Evolutionary conservation across 2,329 filamentous ascomycete genomes (phyloP).

Genomic region (Daldinia sp.): DNA sequence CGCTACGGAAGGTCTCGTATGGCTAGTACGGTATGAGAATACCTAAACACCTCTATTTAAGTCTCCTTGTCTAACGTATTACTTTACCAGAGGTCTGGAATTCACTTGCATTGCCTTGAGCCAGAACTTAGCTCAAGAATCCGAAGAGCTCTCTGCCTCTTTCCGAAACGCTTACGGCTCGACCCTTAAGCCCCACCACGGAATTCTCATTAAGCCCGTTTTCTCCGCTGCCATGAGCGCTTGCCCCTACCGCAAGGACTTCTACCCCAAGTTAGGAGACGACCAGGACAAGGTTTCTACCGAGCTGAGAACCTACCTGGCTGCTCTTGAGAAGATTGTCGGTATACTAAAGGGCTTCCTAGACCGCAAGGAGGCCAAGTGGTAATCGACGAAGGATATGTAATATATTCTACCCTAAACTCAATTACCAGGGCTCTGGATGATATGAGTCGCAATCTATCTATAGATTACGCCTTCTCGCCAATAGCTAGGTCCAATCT

Average conservation of each 20-base stretch:
- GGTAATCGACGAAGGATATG: slow-evolving; percentile 49
- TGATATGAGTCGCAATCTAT: background rate
- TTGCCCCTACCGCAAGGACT: slow-evolving; percentile 91
- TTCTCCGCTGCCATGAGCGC: slow-evolving; percentile 94
- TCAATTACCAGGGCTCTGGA: background rate
- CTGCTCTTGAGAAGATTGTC: slow-evolving; percentile 79
- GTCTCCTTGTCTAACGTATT: slow-evolving; percentile 8
- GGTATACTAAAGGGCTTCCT: slow-evolving; percentile 73
- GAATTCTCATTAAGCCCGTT: slow-evolving; percentile 86
- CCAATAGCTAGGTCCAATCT: background rate
- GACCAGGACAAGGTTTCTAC: slow-evolving; percentile 68
- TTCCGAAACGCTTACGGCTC: slow-evolving; percentile 86
- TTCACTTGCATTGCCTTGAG: slow-evolving; percentile 89
- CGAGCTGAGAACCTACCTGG: slow-evolving; percentile 76
- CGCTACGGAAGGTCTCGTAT: slow-evolving; percentile 88
- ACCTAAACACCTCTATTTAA: slow-evolving; percentile 9
- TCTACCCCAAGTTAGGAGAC: slow-evolving; percentile 85
- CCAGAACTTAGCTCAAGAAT: slow-evolving; percentile 73
- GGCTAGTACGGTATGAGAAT: slow-evolving; percentile 80
- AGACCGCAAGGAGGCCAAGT: slow-evolving; percentile 65
- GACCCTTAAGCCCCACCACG: slow-evolving; percentile 93
- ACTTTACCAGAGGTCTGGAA: slow-evolving; percentile 76
- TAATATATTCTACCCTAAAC: background rate
- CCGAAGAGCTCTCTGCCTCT: slow-evolving; percentile 81
- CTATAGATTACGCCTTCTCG: background rate